Base-by-base conservation (phyloP, 2,329 filamentous ascomycete genomes). In the Paracamarosporium sp. region DNA sequence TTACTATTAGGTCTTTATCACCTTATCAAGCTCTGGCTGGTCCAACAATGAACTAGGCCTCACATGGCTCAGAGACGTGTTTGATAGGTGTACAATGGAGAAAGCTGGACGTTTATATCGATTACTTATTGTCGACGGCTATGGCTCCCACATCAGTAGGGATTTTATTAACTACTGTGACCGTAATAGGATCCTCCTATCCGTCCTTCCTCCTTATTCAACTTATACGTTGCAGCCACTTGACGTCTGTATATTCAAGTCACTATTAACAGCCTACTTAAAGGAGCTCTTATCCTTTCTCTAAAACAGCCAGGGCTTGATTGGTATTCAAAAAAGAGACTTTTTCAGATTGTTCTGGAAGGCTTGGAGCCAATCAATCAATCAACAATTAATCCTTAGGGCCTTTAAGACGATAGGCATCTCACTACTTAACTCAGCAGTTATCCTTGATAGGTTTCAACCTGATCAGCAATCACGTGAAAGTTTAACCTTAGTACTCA, bases 121-220 rank as follows among this genome's bases (percentile, higher is more conserved):
- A n/a, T 28, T 64, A 33, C 55, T 64, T 17, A 60, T 63, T 41
- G 15, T 65, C 27, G 45, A 63, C 30, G 52, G 63, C 43, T 52
- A 65, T 54, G 55, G 58, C 17, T 61, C 3, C n/a, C n/a, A n/a
- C n/a, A n/a, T n/a, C n/a, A n/a, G n/a, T n/a, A n/a, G n/a, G n/a
- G n/a, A n/a, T n/a, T 65, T 61, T 47, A 60, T 63, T 17, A 43
- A 61, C 5, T 65, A 59, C 28, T 63, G 57, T 44, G 36, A 65
- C 40, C 12, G 51, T 11, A 50, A 62, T 20, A 47, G 53, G 44
- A 62, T 64, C 40, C 55, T 63, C 15, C 46, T 38, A 15, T 5
- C 35, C 15, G 15, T 38, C 35, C 15, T 7, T 17, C n/a, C 35
- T 11, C 35, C 35, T n/a, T n/a, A 38, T 38, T 15, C 15, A 38